Evolutionary conservation across 805 yeast species (phyloP), one percentile per base, ranked within the genome.

Genomic region (Candida ponderosae): DNA sequence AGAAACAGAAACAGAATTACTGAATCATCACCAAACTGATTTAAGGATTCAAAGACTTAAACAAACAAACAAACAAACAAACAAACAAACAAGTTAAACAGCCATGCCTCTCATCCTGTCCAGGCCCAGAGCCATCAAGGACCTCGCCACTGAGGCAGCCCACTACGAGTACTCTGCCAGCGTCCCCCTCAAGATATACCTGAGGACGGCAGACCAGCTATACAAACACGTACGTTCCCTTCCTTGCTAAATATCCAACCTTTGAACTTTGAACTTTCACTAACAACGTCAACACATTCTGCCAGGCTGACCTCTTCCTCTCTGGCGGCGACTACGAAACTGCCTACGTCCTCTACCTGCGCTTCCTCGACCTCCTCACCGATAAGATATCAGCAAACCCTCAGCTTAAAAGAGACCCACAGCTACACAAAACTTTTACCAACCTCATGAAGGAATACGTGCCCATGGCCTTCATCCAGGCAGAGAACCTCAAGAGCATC

Each of bases 321-420:
- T 52, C 56, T 17, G 72, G 66, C 31, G 60, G 63, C 14, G 62
- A 69, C 21, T 50, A 59, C 31, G 68, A 65, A 31, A 72, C 70
- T 40, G 74, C 85, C 0, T 81, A 71, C 47, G 55, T 76, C 23
- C 57, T 76, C 38, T 78, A 77, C 48, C 58, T 72, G 32, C 57
- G 88, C 39, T 79, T 74, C 45, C 68, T 79, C 18, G 84, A 81
- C 41, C 59, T 77, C 34, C 61, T 75, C 24, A 64, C 70, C 37
- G 69, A 72, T 54, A 60, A 59, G 34, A 47, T 77, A 31, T 64
- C 66, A 15, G 53, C 41, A 6, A 78, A 74, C 41, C 75, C 78
- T 0, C 70, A 65, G 19, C 44, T 70, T 36, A 55, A 53, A 42
- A 39, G 39, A 18, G 48, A 52, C 27, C 35, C 40, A 38, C 13